A percentile compares a stretch with the other conserved stretches of the same genome.
phyloP scores from a whole-genome alignment of 2,329 filamentous ascomycete species.

The Scortechinia acanthostroma region DNA sequence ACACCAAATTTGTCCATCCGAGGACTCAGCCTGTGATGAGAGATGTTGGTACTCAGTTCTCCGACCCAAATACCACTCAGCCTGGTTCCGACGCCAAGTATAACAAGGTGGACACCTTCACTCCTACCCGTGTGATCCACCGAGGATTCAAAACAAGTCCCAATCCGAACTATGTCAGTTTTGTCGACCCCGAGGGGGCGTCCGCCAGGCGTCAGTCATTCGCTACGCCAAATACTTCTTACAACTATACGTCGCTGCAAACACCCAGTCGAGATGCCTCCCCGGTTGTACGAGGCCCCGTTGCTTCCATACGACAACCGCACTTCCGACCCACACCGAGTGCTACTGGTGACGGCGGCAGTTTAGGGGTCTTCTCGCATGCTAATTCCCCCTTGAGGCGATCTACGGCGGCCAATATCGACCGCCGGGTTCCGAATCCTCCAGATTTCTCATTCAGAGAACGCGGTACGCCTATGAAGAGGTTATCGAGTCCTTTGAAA shows the following conservation, averaged over 20 bases:
- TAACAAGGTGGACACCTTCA: constrained; percentile 38
- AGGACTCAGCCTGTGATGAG: constrained; percentile 73
- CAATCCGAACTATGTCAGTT: constrained; percentile 71
- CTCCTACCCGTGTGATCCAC: constrained; percentile 56
- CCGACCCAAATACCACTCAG: constrained; percentile 18
- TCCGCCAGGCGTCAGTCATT: constrained; percentile 19
- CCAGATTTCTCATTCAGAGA: background rate
- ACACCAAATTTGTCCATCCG: constrained; percentile 90
- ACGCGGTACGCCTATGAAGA: background rate
- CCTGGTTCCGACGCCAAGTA: constrained; percentile 29
- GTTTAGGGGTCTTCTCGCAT: constrained; percentile 73
- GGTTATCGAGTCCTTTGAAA: background rate
- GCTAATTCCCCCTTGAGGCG: constrained; percentile 80
- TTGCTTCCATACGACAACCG: constrained; percentile 5
- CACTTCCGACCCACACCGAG: constrained; percentile 8
- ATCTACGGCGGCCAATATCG: constrained; percentile 25
- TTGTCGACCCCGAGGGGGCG: constrained; percentile 58
- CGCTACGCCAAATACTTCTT: constrained; percentile 11
- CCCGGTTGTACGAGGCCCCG: constrained; percentile 6
- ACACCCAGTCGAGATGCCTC: background rate
- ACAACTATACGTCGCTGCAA: too few species aligned
- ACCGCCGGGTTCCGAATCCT: background rate
- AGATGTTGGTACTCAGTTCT: constrained; percentile 75
- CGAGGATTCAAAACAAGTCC: constrained; percentile 75
- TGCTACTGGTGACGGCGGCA: constrained; percentile 59